A percentile compares a stretch with the other conserved stretches of the same genome.
Conservation (phyloP, 495 filamentous ascomycete genomes). For the Hyaloscypha hepaticicola region DNA sequence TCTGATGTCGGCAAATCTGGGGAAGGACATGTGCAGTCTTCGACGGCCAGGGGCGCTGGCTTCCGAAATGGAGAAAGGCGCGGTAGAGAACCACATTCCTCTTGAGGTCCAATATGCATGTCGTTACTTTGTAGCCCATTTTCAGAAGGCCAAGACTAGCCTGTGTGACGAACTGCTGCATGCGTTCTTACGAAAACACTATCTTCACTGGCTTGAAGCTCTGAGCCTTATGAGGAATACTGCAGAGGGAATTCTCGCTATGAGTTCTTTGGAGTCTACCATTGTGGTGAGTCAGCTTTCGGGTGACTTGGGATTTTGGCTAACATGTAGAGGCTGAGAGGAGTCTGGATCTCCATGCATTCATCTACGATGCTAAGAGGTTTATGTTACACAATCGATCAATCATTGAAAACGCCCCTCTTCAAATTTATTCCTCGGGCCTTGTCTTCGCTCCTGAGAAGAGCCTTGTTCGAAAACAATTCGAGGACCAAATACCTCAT, state of each 20-base stretch:
- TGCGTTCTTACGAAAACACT: constrained; percentile 15
- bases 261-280: constrained; percentile 8
- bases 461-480: background rate
- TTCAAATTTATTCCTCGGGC: background rate
- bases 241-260: constrained; percentile 13
- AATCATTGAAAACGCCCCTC: background rate
- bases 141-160: constrained; percentile 8
- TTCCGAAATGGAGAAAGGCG: no score
- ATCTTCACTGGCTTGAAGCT: constrained; percentile 17
- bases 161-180: constrained; percentile 12
- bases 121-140: constrained; percentile 5
- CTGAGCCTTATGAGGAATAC: constrained; percentile 10
- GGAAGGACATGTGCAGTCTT: no score
- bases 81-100: constrained; percentile 3
- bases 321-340: background rate
- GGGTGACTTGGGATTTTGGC: background rate
- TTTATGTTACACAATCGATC: background rate
- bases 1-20: no score
- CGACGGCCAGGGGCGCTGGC: no score
- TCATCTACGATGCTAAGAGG: background rate
- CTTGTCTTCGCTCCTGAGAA: background rate
- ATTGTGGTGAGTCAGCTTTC: background rate
- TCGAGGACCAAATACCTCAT: background rate
- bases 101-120: background rate
- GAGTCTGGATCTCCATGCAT: background rate